Evolutionary conservation across 2,329 filamentous ascomycete genomes (phyloP).

Genomic region (Aspergillus sp.): DNA sequence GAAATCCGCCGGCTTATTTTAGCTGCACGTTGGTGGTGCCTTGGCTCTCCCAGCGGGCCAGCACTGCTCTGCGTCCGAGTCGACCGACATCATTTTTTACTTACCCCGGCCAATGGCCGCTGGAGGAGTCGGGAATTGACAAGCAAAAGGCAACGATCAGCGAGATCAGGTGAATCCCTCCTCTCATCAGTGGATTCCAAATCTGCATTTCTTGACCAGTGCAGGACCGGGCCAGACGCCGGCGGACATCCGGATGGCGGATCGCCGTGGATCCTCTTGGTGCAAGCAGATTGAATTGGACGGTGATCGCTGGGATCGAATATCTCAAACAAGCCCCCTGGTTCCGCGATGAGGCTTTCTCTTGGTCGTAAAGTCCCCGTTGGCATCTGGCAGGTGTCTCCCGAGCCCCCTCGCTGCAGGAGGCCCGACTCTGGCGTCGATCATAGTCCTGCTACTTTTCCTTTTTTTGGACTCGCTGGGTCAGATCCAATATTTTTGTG

Average conservation of each 20-base stretch:
- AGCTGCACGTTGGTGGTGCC: not conserved
- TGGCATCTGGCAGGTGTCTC: not conserved
- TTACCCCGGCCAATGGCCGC: not conserved
- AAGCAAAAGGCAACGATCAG: not conserved
- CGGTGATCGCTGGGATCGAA: not conserved
- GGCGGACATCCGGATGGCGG: not conserved
- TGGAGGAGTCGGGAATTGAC: too few species aligned
- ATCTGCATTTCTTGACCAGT: not conserved
- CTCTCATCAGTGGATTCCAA: not conserved
- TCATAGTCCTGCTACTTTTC: not conserved
- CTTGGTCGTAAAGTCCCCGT: not conserved
- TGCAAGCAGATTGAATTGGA: not conserved
- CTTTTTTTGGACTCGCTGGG: not conserved
- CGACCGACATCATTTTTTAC: not conserved
- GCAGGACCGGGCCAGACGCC: too few species aligned
- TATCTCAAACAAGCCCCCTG: not conserved
- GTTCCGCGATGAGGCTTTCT: not conserved
- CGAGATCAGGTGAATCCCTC: not conserved
- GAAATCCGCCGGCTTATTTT: not conserved
- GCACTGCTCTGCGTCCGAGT: not conserved
- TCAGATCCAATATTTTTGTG: not conserved
- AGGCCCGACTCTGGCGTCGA: not conserved
- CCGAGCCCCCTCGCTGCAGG: not conserved
- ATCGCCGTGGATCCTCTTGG: constrained; percentile 5
- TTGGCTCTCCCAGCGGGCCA: not conserved